Base-by-base conservation (phyloP, 2,329 filamentous ascomycete genomes). In the Curvularia sp. region DNA sequence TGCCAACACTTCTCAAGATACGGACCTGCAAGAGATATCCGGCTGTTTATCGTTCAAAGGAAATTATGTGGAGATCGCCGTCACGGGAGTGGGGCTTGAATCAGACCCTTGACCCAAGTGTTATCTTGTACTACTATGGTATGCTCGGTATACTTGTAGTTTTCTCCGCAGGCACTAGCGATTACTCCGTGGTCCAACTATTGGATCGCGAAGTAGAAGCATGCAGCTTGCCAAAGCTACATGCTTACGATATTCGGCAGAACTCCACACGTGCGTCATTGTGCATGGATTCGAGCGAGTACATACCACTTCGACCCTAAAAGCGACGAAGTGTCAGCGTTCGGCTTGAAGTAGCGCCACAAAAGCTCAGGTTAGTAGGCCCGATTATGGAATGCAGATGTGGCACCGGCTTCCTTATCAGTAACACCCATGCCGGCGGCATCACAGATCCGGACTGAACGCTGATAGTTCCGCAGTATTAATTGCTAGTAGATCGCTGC, bases 321-420 rank as follows among this genome's bases (percentile, higher is more conserved):
- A 18, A 18, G 1, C 18, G 18, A 18, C 18, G 18, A 18, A 18
- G 18, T 18, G 18, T 18, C 18, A 18, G 18, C 18, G 18, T 18
- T 18, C 18, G 18, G 18, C 18, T 18, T 18, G 18, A 28, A 49
- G 46, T 48, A 48, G 55, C 55, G 33, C 49, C 31, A 22, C 31
- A 18, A n/a, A 44, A 30, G 31, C 15, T 55, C 44, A 53, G 52
- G n/a, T 24, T 49, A 13, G 39, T 28, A 55, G 55, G 44, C 48
- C 53, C 53, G 54, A 54, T 49, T 57, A 46, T 33, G 30, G 39
- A 51, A 56, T 51, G 43, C 46, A 41, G 35, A 38, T 38, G 58
- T 47, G 53, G 49, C 47, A 53, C 54, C 43, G 30, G 31, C 26
- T 38, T 53, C 44, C 13, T 44, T 44, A 44, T 26, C 42, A 26